Conservation (phyloP, 2,329 filamentous ascomycete species). For the Neophaeococcomyces aloes region DNA sequence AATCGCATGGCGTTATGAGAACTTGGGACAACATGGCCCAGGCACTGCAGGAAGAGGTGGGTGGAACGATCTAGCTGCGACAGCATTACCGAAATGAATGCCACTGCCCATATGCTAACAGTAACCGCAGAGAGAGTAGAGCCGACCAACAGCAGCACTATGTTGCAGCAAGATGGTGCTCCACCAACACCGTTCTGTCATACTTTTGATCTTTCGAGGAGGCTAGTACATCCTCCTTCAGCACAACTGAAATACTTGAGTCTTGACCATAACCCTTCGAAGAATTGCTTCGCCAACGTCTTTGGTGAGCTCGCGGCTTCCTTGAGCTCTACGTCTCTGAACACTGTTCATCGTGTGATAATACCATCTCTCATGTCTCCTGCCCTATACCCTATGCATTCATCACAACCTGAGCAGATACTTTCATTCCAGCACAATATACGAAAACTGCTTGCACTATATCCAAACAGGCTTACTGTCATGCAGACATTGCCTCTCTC, state of each 20-base stretch:
- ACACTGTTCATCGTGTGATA: slow-evolving; percentile 63
- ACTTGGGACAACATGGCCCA: slow-evolving; percentile 59
- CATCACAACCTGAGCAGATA: slow-evolving; percentile 60
- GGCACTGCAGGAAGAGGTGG: slow-evolving; percentile 51
- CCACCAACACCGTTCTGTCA: slow-evolving; percentile 53
- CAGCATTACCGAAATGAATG: not conserved
- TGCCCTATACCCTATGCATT: slow-evolving; percentile 62
- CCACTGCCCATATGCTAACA: slow-evolving; percentile 2
- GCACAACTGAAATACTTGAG: slow-evolving; percentile 45
- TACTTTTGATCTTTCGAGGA: slow-evolving; percentile 59
- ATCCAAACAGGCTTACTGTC: slow-evolving; percentile 55
- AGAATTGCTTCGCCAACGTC: slow-evolving; percentile 54
- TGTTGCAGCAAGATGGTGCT: slow-evolving; percentile 31
- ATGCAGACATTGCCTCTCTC: slow-evolving; percentile 69
- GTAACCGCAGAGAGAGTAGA: slow-evolving; percentile 23
- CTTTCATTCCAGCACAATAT: slow-evolving; percentile 74
- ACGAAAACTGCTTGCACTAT: slow-evolving; percentile 60
- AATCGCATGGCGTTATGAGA: slow-evolving; percentile 96
- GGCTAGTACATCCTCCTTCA: slow-evolving; percentile 47
- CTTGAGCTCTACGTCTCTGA: slow-evolving; percentile 49
- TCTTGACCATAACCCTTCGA: slow-evolving; percentile 27
- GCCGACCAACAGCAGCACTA: slow-evolving; percentile 25
- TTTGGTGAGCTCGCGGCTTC: slow-evolving; percentile 35
- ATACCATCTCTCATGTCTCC: slow-evolving; percentile 81
- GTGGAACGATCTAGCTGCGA: slow-evolving; percentile 19